Base-by-base conservation (phyloP, 768 basidiomycete genomes). In the Pulveroboletus sp. region DNA sequence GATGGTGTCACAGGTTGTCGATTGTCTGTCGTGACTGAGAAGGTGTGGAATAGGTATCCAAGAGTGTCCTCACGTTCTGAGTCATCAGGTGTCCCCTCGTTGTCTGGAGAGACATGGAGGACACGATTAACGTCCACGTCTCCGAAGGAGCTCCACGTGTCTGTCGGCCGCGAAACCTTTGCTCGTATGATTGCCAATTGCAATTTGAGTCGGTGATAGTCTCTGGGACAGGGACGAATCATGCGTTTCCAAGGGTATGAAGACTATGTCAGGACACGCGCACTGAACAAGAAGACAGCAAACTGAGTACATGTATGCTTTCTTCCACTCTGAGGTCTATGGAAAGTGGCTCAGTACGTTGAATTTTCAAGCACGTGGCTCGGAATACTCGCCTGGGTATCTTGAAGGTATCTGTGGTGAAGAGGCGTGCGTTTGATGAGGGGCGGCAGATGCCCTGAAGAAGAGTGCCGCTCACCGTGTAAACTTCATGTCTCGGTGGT, bases 131-230 rank as follows among this genome's bases (percentile, higher is more conserved):
- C 18, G 24, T 55, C 42, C 6, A 35, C 43, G 1, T 43, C 46
- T n/a, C 39, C 50, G 39, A 58, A 54, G 28, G 51, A 47, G 46
- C 39, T 56, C 39, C 47, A 50, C 10, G 46, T 32, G 17, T 59
- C 51, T 9, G 61, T 33, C 47, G 70, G 68, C 0, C 65, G 67
- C 7, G 51, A 13, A 13, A 28, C 17, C 15, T 45, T 45, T 48
- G 68, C 70, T 31, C 76, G 76, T 47, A 89, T 80, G 2, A 75
- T 74, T 13, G 72, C 71, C 21, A 90, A 83, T 13, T 75, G 73
- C 54, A 79, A 83, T 67, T 89, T 89, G 14, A 91, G 77, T 8
- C 75, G 79, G 2, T 77, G 76, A 59, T 90, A 91, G 63, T 90
- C 80, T 62, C 88, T 90, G 55, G 30, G 26, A 27, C 15, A 27